phyloP scores from a whole-genome alignment of 2,329 filamentous ascomycete species.

The Alternaria sp. region DNA sequence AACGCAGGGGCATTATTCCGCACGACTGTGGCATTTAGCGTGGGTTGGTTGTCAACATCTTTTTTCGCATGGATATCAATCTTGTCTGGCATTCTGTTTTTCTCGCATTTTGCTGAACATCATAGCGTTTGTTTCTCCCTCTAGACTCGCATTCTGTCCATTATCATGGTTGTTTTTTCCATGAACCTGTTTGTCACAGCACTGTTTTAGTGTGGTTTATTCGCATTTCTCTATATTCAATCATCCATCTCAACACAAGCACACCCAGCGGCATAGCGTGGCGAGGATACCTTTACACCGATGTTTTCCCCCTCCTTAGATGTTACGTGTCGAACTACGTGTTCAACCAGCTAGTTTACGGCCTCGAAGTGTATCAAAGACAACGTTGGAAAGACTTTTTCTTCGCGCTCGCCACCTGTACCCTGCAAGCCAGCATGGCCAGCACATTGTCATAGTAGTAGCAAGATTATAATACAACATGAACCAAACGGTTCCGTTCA shows the following conservation, averaged over 20 bases:
- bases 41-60: constrained; percentile 33
- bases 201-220: constrained; percentile 25
- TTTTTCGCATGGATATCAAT: constrained; percentile 24
- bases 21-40: constrained; percentile 50
- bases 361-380: constrained; percentile 10
- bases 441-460: constrained; percentile 14
- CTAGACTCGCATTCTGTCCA: constrained; percentile 24
- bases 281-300: constrained; percentile 24
- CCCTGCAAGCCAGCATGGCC: constrained; percentile 16
- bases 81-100: constrained; percentile 24
- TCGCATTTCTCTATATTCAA: constrained; percentile 25
- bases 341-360: neutral
- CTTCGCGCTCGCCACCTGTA: constrained; percentile 22
- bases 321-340: neutral
- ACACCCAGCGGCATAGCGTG: constrained; percentile 27
- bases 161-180: constrained; percentile 11
- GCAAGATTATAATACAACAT: neutral
- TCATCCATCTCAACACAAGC: constrained; percentile 13
- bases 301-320: constrained; percentile 9
- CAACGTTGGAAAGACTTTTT: constrained; percentile 17
- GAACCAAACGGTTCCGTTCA: constrained; percentile 12
- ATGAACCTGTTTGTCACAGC: constrained; percentile 22
- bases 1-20: constrained; percentile 22
- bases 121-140: constrained; percentile 33
- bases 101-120: constrained; percentile 24